Evolutionary conservation across 176 grass and related monocot species (phyloP), one percentile per base, ranked within the genome.

Genomic region (Cenchrus purpureus): DNA sequence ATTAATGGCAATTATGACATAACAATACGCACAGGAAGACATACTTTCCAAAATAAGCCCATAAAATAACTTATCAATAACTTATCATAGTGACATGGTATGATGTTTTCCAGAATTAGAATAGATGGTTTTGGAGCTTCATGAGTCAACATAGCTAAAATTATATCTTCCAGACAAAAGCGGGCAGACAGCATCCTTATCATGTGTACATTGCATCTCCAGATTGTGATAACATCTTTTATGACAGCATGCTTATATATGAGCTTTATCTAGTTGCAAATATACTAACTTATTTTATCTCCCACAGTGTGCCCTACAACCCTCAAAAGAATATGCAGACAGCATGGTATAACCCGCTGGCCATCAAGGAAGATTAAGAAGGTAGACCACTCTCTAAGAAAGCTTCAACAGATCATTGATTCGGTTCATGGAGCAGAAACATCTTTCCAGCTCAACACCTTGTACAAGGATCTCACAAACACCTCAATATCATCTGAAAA

Each of bases 261-360:
- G 32, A 50, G 8, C 16, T 80, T 87, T 17, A 76, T 80, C 55
- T 80, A 40, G 7, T 76, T 11, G 40, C 55, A 77, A 75, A 71
- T 73, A 49, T 68, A 65, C 73, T 89, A 55, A 40, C 22, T 69
- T 50, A 12, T 84, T 76, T 75, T 77, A 31, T 83, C 40, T 83
- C 74, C 28, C 73, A 49, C 88, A 98, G 96, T 98, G 55, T 98
- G 93, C 59, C 93, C 96, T 76, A 98, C 93, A 32, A 98, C 96
- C 83, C 96, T 98, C 44, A 98, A 98, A 89, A 95, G 96, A 95
- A 98, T 98, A 92, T 98, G 96, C 88, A 86, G 96, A 83, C 91
- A 92, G 54, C 93, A 98, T 59, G 96, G 96, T 34, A 98, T 98
- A 94, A 89, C 69, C 32, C 91, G 97, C 12, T 98, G 97, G 97